phyloP scores from a whole-genome alignment of 345 rosid species.

The Gynandropsis gynandra region DNA sequence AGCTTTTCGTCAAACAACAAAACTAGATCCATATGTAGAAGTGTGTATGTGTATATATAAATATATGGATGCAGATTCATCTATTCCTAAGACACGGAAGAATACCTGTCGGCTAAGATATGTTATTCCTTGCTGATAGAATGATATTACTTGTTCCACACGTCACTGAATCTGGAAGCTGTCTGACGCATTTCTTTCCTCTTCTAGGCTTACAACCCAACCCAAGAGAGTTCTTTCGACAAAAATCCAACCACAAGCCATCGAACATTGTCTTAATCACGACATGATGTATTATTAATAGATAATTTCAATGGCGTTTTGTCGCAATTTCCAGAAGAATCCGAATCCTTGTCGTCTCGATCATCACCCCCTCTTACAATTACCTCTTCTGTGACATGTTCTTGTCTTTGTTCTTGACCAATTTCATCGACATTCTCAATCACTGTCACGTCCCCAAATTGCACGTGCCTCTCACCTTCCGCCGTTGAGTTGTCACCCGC shows the following conservation, averaged over 20 bases:
- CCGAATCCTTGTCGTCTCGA: neutral
- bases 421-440: conserved; percentile 23
- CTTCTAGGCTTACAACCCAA: conserved; percentile 12
- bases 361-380: conserved; percentile 17
- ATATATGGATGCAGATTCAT: too few relatives aligned
- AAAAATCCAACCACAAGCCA: neutral
- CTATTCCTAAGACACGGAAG: too few relatives aligned
- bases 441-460: conserved; percentile 40
- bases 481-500: conserved; percentile 9
- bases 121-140: conserved; percentile 17
- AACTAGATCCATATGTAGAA: too few relatives aligned
- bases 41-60: too few relatives aligned
- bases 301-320: conserved; percentile 25
- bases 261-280: neutral
- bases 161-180: conserved; percentile 11
- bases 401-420: conserved; percentile 1
- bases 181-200: conserved; percentile 6
- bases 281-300: conserved; percentile 14
- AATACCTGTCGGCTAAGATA: too few relatives aligned
- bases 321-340: conserved; percentile 16
- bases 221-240: neutral
- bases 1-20: too few relatives aligned
- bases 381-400: neutral
- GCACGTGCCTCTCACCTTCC: conserved; percentile 38
- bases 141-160: conserved; percentile 21